Evolutionary conservation across 139 green algal genomes (phyloP), one percentile per base, ranked within the genome.

Genomic region (Chlorokybus atmophyticus): DNA sequence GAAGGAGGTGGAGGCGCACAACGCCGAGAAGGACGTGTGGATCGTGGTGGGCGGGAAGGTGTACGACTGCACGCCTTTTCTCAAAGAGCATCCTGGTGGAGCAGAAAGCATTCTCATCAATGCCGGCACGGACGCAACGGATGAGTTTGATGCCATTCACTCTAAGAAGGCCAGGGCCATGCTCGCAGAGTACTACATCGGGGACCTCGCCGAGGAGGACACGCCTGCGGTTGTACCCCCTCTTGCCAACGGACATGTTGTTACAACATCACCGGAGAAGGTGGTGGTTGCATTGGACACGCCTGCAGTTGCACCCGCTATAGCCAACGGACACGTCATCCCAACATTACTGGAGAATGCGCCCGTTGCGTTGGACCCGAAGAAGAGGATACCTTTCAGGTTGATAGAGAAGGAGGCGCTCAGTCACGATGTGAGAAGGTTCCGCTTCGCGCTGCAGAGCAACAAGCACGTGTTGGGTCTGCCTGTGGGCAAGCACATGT

Each of bases 401-500:
- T 76, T 98, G 5, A 59, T 71, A 0, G 73, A 93, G 59, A 85
- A 84, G 62, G 67, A 83, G 29, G 67, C 82, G 56, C 64, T 96
- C 19, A 86, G 67, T 40, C 80, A 87, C 68, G 90, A 98, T 70
- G 78, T 76, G 30, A 70, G 84, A 31, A 74, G 80, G 32, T 94
- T 96, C 70, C 78, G 88, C 3, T 98, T 98, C 69, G 87, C 70
- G 2, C 82, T 98, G 57, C 89, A 80, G 60, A 79, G 67, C 28
- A 57, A 68, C 2, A 25, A 94, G 68, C 87, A 96, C 82, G 58
- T 73, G 31, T 73, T 96, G 8, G 84, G 91, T 8, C 80, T 98
- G 58, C 91, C 91, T 0, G 64, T 84, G 5, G 91, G 91, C 50
- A 84, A 94, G 67, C 91, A 98, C 72, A 75, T 98, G 42, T 93